Evolutionary conservation across 176 grass and related monocot species (phyloP).

Genomic region (Pontederia paniculata): DNA sequence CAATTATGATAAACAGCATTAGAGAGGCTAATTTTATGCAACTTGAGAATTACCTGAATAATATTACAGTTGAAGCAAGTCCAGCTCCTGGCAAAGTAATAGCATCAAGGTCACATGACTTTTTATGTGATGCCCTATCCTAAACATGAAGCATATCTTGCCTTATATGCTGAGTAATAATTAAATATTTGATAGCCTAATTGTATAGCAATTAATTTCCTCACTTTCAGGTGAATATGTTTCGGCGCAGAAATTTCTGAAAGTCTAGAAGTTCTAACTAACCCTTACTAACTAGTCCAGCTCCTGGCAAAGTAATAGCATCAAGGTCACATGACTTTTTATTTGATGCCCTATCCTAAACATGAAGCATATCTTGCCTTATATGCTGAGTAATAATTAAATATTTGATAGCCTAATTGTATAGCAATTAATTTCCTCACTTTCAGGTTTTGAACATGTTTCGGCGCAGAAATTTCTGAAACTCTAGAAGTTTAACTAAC

Average conservation of each 20-base stretch:
- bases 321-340: neutral
- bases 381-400: neutral
- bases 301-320: constrained; percentile 46
- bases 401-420: neutral
- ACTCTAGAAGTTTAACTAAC: no score
- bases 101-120: constrained; percentile 3
- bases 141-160: neutral
- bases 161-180: neutral
- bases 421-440: no score
- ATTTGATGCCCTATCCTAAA: neutral
- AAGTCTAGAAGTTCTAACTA: no score
- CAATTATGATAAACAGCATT: no score
- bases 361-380: neutral
- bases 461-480: no score
- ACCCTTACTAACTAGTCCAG: no score
- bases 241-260: no score
- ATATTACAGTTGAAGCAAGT: constrained; percentile 61
- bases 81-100: constrained; percentile 57
- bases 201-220: no score
- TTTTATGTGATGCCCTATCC: neutral
- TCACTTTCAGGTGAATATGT: no score
- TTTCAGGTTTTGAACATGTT: no score
- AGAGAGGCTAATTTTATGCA: no score
- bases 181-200: neutral
- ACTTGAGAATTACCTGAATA: constrained; percentile 44